Evolutionary conservation across 805 yeast genomes (phyloP), one percentile per base, ranked within the genome.

Genomic region (Pichia insulana): DNA sequence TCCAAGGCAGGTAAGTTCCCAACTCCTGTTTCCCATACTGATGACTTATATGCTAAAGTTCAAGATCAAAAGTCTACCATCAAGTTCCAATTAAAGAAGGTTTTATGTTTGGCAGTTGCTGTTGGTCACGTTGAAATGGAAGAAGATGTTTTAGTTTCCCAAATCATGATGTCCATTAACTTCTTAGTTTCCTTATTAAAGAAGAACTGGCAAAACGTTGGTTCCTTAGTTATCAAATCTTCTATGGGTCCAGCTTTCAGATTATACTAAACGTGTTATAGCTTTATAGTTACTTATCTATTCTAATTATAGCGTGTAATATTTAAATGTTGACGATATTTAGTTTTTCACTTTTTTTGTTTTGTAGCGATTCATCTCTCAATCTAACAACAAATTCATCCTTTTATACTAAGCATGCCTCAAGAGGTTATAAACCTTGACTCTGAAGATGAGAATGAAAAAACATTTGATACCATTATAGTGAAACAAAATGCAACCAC

Each of bases 1-100:
- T 92, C 98, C 61, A 92, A 92, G 85, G 97, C 97, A 69, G 98
- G 98, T 84, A 92, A 92, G 90, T 92, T 92, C 96, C 99, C 99
- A 74, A 90, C 97, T 71, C 99, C 99, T 76, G 98, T 92, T 63
- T 92, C 99, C 56, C 98, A 92, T 85, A 79, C 85, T 73, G 99
- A 92, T 70, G 98, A 92, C 72, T 81, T 92, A 69, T 85, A 86
- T 82, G 67, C 79, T 59, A 92, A 90, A 86, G 92, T 92, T 64
- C 80, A 76, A 64, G 99, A 92, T 69, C 97, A 92, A 64, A 89
- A 83, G 78, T 89, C 98, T 57, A 92, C 99, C 82, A 88, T 92
- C 80, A 92, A 90, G 86, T 92, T 92, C 95, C 99, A 92, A 80
- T 83, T 92, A 78, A 92, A 92, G 89, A 92, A 92, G 84, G 99